phyloP scores from a whole-genome alignment of 768 basidiomycete genomes.

The Naganishia vaughanmartiniae region DNA sequence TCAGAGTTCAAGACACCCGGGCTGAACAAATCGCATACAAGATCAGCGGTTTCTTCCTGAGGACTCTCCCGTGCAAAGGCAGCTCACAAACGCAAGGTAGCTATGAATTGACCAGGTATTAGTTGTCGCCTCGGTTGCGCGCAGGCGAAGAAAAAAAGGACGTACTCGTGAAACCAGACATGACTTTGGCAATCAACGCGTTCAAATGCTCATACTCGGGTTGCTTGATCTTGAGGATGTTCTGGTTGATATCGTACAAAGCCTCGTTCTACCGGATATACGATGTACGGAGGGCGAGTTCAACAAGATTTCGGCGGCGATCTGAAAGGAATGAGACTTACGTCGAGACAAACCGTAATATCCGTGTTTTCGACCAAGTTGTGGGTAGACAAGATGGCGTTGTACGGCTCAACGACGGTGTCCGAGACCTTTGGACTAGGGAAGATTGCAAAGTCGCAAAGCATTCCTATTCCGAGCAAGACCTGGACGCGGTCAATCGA shows the following conservation, averaged over 20 bases:
- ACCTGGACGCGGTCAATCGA: no score
- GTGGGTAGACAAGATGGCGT: slow-evolving; percentile 47
- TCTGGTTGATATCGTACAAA: slow-evolving; percentile 51
- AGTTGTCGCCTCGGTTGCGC: slow-evolving; percentile 1
- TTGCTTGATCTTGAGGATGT: slow-evolving; percentile 45
- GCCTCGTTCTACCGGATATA: slow-evolving; percentile 49
- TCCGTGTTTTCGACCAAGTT: slow-evolving; percentile 50
- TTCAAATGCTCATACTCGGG: slow-evolving; percentile 53
- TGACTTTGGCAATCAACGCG: slow-evolving; percentile 77
- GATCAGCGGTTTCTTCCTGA: slow-evolving; percentile 19
- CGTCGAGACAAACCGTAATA: slow-evolving; percentile 48
- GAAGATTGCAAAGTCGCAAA: slow-evolving; percentile 50
- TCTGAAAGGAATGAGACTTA: slow-evolving; percentile 29
- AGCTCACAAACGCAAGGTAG: slow-evolving; percentile 41
- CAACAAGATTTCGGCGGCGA: no score
- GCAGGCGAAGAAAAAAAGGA: neutral
- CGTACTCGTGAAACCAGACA: slow-evolving; percentile 82
- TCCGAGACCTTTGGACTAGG: slow-evolving; percentile 52
- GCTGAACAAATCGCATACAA: slow-evolving; percentile 29
- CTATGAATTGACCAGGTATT: slow-evolving; percentile 12
- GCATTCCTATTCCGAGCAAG: slow-evolving; percentile 35
- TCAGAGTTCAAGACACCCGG: slow-evolving; percentile 52
- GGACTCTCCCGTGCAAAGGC: neutral
- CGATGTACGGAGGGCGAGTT: neutral
- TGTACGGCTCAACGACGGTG: slow-evolving; percentile 53